Evolutionary conservation across 257 asterid genomes (phyloP).

Genomic region (Lycium ferocissimum): DNA sequence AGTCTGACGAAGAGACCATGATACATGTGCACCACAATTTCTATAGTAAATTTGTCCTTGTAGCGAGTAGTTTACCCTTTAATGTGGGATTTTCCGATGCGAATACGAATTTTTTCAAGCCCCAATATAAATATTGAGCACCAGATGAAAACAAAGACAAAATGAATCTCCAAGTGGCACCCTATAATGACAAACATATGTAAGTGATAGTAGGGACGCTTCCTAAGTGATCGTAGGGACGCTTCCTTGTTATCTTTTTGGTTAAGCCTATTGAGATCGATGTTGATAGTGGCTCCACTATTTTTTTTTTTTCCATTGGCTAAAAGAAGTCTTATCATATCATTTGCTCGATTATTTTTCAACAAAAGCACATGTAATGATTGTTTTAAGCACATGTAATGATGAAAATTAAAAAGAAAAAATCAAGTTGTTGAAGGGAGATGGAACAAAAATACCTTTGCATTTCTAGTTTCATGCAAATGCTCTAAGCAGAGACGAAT

Average conservation of each 20-base stretch:
- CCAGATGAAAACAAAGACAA: too few relatives aligned
- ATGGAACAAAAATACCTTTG: background rate
- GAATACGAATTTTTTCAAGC: too few relatives aligned
- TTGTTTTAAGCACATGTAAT: background rate
- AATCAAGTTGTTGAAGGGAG: background rate
- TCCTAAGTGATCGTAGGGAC: conserved; percentile 1
- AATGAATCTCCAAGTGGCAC: background rate
- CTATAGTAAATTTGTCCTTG: too few relatives aligned
- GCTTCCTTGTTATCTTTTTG: background rate
- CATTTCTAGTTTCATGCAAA: background rate
- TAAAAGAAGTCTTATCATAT: background rate
- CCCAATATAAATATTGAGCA: too few relatives aligned
- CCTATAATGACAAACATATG: background rate
- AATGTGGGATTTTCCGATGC: background rate
- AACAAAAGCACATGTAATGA: background rate
- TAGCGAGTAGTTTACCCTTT: background rate
- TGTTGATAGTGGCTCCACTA: background rate
- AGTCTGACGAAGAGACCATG: too few relatives aligned
- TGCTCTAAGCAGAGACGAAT: background rate
- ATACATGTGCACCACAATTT: too few relatives aligned
- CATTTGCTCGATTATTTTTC: background rate
- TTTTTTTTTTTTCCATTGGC: background rate
- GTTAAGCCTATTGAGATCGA: background rate
- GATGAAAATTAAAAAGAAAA: background rate
- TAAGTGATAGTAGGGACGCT: background rate